Base-by-base conservation (phyloP, 192 early-diverging fungal genomes). In the Jimgerdemannia lactiflua region DNA sequence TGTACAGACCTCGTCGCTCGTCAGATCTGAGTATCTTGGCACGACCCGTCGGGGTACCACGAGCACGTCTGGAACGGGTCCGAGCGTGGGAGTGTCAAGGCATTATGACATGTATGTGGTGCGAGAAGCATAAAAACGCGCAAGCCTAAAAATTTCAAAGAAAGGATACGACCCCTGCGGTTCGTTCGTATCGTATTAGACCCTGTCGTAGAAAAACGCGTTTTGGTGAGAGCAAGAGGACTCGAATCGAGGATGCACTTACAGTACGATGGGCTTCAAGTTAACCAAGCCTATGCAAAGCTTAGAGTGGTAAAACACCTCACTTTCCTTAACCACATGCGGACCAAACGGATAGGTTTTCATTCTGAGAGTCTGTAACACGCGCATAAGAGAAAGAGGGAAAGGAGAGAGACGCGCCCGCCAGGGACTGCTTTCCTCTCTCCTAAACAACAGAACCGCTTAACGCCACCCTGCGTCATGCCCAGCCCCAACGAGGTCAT, bases 221-320 rank as follows among this genome's bases (percentile, higher is more conserved):
- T 29, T 29, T 29, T 29, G 29, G 29, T 29, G 29, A 29, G 29
- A 29, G 29, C 29, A 29, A 29, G 29, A 29, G 29, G 29, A 29
- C 29, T 29, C 29, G 29, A 29, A 29, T 29, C 29, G 29, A 29
- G 29, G 29, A 29, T 29, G 11, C 43, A 79, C 85, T 87, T 84
- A 92, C 91, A 93, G 93, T 0, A 89, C 87, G 64, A 95, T 89
- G 17, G 97, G 96, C 79, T 98, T 97, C n/a, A 95, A 86, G 78
- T 98, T 97, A 69, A 98, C 96, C 10, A 99, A 78, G 0, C 92
- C 96, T 43, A 92, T 87, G 39, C 86, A 86, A n/a, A 91, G 81
- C 70, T 87, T 83, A 7, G 94, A 88, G 71, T 83, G 84, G 70
- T 90, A 84, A 81, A 98, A 98, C 64, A 93, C 84, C 76, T 98